Base-by-base conservation (phyloP, 2,329 filamentous ascomycete genomes). In the Sarocladiaceae sp. region DNA sequence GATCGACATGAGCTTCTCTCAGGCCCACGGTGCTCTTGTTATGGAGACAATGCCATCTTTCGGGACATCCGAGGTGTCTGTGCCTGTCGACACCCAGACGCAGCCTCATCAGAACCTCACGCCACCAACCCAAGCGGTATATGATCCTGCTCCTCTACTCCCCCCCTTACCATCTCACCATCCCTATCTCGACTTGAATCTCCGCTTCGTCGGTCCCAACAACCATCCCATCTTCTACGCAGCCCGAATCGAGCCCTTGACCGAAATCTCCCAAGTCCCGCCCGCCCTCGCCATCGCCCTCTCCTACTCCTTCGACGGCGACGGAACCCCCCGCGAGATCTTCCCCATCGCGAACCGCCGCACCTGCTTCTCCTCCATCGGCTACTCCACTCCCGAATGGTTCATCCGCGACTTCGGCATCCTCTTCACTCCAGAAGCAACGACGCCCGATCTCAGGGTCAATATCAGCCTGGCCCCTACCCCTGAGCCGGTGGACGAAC, bases 361-460 rank as follows among this genome's bases (percentile, higher is more conserved):
- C 6, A 24, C 7, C 7, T 41, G 4, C 13, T 15, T 27, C 12
- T 27, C 37, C 10, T 41, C 37, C 21, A 21, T 23, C 9, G 37
- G 37, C 4, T 10, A 15, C 7, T 10, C 12, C 15, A 29, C 7
- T 15, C 37, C 37, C 5, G 37, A 27, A 4, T 41, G 21, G 23
- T 19, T 41, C n/a, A n/a, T 41, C 23, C 37, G 37, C 15, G 37
- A 41, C 13, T 18, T 41, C 23, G 23, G 23, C 5, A 18, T 41
- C 5, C 20, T 5, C 13, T 15, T 21, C 15, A 7, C 6, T 5
- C 23, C 37, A 4, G 37, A 41, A 4, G 4, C 37, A 4, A 29
- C n/a, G 4, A 13, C 21, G 3, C 37, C 37, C 4, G 37, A 41
- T 6, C 24, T 41, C 4, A 18, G 12, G 23, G 37, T 41, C n/a